Evolutionary conservation across 2,329 filamentous ascomycete genomes (phyloP), one percentile per base, ranked within the genome.

Genomic region (Colletotrichum caudatum): DNA sequence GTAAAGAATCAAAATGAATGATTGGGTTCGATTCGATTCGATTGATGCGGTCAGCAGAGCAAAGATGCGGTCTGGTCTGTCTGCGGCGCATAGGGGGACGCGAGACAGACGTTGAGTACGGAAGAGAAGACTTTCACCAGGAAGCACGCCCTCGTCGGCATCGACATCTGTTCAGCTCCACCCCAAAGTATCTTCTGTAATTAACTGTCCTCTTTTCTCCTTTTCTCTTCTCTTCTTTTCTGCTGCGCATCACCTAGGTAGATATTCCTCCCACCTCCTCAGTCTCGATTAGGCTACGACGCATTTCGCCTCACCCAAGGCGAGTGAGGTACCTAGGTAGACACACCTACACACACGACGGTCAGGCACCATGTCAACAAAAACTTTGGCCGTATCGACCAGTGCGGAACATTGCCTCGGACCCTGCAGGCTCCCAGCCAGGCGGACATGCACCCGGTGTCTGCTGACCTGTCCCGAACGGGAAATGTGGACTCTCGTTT

Each of bases 401-500:
- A 18, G 62, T 46, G 29, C 56, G 44, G 61, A 51, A 57, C 66
- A 59, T 51, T 66, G 53, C 71, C 71, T 64, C 68, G 68, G 71
- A 73, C 71, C 71, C 71, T 71, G 71, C 64, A 71, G 71, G n/a
- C 59, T 60, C 48, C 58, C 59, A 59, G 54, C 65, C 26, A 64
- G 39, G 58, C 39, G 69, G 65, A 60, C 53, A 39, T 54, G 51
- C 64, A 71, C 44, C 51, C 37, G 51, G 50, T 53, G 58, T 58
- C 69, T 66, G 51, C 69, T 71, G 69, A 71, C 69, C 69, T 69
- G 65, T 54, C 69, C 65, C 59, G 39, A 71, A 59, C 41, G 23
- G 64, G 53, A 29, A 71, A 64, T 54, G 65, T 64, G 69, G 59
- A 64, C 46, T 54, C n/a, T 37, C 18, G 1, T 41, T 37, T 33